Percentiles rank a stretch among this genome's conserved stretches.
Evolutionary conservation across 345 rosid genomes (phyloP).

Genomic region (Combretum micranthum): DNA sequence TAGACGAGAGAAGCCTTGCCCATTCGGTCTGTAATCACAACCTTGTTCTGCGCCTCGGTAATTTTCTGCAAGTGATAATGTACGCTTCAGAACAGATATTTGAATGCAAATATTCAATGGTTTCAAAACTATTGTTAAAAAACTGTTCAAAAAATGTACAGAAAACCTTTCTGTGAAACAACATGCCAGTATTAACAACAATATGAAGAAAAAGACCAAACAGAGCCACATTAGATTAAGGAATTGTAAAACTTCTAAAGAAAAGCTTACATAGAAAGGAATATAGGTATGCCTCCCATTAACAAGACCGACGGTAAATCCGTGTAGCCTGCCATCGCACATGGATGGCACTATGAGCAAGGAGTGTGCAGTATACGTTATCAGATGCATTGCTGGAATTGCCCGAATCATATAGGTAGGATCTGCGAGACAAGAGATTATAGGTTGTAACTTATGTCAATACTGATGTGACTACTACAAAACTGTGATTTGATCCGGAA

Average conservation of each 20-base stretch:
- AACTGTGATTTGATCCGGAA: neutral
- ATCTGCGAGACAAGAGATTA: constrained; percentile 25
- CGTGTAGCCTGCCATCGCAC: constrained; percentile 62
- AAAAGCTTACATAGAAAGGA: constrained; percentile 35
- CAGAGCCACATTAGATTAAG: neutral
- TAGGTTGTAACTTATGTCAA: neutral
- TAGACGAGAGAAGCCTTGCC: constrained; percentile 70
- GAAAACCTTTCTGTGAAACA: no score
- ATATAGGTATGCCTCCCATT: constrained; percentile 42
- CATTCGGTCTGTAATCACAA: constrained; percentile 72
- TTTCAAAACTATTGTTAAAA: no score
- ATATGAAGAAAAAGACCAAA: no score
- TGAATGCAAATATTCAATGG: no score
- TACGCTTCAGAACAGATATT: neutral
- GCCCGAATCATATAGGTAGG: constrained; percentile 58
- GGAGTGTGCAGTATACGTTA: constrained; percentile 54
- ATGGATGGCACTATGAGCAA: constrained; percentile 51
- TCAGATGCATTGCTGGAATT: constrained; percentile 47
- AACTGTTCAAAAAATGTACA: no score
- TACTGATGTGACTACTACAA: neutral
- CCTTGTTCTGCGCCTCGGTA: constrained; percentile 55
- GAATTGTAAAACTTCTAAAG: neutral
- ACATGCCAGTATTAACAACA: no score
- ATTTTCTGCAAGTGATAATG: constrained; percentile 29
- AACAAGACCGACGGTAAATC: constrained; percentile 45